Evolutionary conservation across 805 yeast species (phyloP).

Genomic region (Cyberlindnera euphorbiiphila): DNA sequence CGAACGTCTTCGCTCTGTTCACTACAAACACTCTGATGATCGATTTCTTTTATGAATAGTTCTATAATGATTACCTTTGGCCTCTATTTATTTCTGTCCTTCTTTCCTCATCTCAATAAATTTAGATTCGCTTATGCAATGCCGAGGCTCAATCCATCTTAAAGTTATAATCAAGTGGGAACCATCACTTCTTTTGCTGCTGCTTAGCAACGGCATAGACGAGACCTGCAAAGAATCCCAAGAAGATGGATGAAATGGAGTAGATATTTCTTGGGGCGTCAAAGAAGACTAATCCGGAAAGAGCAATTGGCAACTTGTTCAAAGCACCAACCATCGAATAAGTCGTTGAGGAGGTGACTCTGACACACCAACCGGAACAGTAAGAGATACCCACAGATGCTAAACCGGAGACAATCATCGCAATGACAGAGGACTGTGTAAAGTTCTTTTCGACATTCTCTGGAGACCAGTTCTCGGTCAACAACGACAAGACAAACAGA

Average conservation of each 20-base stretch:
- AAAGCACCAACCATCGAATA: slow-evolving; percentile 99
- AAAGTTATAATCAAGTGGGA: too few species aligned
- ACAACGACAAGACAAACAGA: slow-evolving; percentile 65
- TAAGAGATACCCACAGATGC: slow-evolving; percentile 96
- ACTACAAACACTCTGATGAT: too few species aligned
- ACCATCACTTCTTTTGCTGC: slow-evolving; percentile 45
- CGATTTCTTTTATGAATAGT: too few species aligned
- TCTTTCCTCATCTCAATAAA: too few species aligned
- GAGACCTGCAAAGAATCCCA: slow-evolving; percentile 94
- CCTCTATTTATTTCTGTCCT: too few species aligned
- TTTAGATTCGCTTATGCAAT: too few species aligned
- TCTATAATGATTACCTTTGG: too few species aligned
- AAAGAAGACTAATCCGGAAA: slow-evolving; percentile 90
- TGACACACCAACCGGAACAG: slow-evolving; percentile 99
- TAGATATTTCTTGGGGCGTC: slow-evolving; percentile 93
- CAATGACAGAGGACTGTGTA: slow-evolving; percentile 64
- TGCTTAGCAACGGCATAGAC: slow-evolving; percentile 94
- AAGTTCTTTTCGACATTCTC: slow-evolving; percentile 73
- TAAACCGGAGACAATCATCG: slow-evolving; percentile 89
- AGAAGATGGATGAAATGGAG: slow-evolving; percentile 83
- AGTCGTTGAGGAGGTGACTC: slow-evolving; percentile 97
- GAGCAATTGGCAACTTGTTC: slow-evolving; percentile 95
- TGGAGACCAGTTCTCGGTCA: slow-evolving; percentile 91
- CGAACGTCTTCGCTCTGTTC: too few species aligned
- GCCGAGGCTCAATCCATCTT: too few species aligned